Evolutionary conservation across 2,329 filamentous ascomycete genomes (phyloP), one percentile per base, ranked within the genome.

Genomic region (Boeremia exigua): DNA sequence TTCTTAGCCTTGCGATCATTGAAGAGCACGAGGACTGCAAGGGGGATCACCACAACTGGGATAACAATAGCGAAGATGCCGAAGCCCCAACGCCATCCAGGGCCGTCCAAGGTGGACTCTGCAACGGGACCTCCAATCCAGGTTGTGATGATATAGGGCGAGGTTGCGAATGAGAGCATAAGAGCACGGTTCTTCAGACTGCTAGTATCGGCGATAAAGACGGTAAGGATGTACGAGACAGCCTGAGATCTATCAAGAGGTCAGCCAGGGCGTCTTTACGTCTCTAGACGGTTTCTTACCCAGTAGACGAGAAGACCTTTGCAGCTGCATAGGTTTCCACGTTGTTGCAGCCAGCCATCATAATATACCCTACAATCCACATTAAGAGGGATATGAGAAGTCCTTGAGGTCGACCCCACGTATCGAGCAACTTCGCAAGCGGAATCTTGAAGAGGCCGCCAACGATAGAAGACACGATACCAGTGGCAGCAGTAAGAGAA

Each of bases 181-280:
- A 90, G 77, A 1, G 83, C 84, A 70, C 88, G 80, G 61, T 88
- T 88, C 50, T 82, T 79, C 30, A 90, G 76, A 15, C 80, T 80
- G 1, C 87, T 86, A 1, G 86, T 88, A 62, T 90, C 88, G 23
- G 87, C 85, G 49, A 88, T 84, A 62, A 90, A 85, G 19, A 90
- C 82, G 54, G 81, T 82, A 10, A 89, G 76, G 29, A 82, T 81
- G 64, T 87, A 89, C 6, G 54, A 59, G 1, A 65, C 61, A 19
- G 54, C 58, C 39, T 60, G 54, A 9, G 56, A 59, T 27, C 59
- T 58, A 10, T 15, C 37, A 17, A 7, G 23, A 9, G 29, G 29
- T 48, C 17, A 54, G 45, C 28, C 14, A 11, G 6, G 6, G 28
- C 25, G 7, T 29, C 25, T 43, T 15, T 11, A 11, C 28, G 14